Base-by-base conservation (phyloP, 2,329 filamentous ascomycete genomes). In the Arthrobotrys iridis region DNA sequence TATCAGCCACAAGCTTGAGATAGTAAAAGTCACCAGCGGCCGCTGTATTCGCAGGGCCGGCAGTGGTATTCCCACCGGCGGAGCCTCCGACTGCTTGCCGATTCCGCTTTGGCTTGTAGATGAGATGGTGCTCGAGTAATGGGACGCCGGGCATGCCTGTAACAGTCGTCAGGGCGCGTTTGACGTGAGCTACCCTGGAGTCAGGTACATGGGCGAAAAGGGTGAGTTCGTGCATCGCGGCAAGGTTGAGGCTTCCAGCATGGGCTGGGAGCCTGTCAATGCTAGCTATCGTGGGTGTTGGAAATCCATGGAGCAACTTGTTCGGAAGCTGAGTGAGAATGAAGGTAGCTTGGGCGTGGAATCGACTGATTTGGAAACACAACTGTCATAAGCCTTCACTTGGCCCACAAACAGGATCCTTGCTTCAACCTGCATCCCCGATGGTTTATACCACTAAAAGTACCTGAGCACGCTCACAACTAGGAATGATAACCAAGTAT, bases 201-300 rank as follows among this genome's bases (percentile, higher is more conserved):
- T 67, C 43, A 11, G 78, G 66, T n/a, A 78, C 70, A n/a, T 79
- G 78, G 20, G 78, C 78, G 62, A 79, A 78, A 30, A 79, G 78
- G 1, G 78, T 77, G 41, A 79, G 78, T 46, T 79, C 78, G 13
- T 79, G 78, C 76, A 77, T 77, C 18, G 50, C 1, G 18, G 41
- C 22, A 28, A 26, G 15, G 6, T 48, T 22, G 33, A 55, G 43
- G 55, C 18, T n/a, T 55, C 50, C 50, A 55, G 50, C 50, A 35
- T 37, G 50, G 50, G 50, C 30, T 37, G 50, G 50, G 20, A n/a
- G 26, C 50, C 50, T 55, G 18, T 22, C 18, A 11, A 30, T 55
- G 50, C 30, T 24, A 55, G 50, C 30, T 37, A 37, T 55, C 18
- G 15, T 26, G 22, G 30, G 30, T 11, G 18, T 35, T 33, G 26